These are phyloP conservation scores for Aspergillus ruber DNA, from an alignment of 2,329 filamentous ascomycete genomes.

Conservation along the genomic window DNA sequence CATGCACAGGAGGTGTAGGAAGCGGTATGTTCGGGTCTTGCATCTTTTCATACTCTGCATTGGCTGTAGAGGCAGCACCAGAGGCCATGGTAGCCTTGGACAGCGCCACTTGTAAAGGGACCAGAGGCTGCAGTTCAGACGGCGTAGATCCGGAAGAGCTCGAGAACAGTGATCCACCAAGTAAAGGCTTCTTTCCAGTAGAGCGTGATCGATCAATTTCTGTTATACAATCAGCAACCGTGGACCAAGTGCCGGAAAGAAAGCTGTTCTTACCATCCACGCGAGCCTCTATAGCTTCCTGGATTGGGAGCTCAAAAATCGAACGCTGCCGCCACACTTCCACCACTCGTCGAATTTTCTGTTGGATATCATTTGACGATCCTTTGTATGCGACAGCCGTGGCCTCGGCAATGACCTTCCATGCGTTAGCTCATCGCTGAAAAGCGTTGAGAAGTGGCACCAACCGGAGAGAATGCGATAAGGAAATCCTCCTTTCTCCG, in stretches of 20 bases:
- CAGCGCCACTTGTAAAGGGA: constrained; percentile 65
- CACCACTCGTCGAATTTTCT: constrained; percentile 78
- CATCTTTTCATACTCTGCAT: constrained; percentile 77
- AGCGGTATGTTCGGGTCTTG: constrained; percentile 62
- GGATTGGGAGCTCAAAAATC: constrained; percentile 76
- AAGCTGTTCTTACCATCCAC: constrained; percentile 61
- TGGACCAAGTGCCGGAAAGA: not conserved
- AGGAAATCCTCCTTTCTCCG: constrained; percentile 90
- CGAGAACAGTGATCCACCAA: constrained; percentile 67
- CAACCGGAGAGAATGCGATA: constrained; percentile 73
- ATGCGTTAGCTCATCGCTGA: constrained; percentile 9
- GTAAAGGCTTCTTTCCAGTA: constrained; percentile 48
- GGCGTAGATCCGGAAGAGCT: constrained; percentile 56
- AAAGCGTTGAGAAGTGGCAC: constrained; percentile 10
- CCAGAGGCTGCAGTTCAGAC: constrained; percentile 68
- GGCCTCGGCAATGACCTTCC: constrained; percentile 76
- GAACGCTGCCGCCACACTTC: constrained; percentile 86
- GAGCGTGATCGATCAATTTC: constrained; percentile 53
- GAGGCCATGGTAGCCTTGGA: constrained; percentile 65
- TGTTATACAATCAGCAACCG: constrained; percentile 14
- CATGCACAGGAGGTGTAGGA: constrained; percentile 82
- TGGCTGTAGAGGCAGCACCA: constrained; percentile 63
- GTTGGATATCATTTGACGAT: constrained; percentile 75
- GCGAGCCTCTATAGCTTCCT: constrained; percentile 71
- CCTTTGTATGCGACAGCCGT: constrained; percentile 85